Evolutionary conservation across 371 early-diverging fungal genomes (phyloP).

Genomic region (Rhizopus sp.): DNA sequence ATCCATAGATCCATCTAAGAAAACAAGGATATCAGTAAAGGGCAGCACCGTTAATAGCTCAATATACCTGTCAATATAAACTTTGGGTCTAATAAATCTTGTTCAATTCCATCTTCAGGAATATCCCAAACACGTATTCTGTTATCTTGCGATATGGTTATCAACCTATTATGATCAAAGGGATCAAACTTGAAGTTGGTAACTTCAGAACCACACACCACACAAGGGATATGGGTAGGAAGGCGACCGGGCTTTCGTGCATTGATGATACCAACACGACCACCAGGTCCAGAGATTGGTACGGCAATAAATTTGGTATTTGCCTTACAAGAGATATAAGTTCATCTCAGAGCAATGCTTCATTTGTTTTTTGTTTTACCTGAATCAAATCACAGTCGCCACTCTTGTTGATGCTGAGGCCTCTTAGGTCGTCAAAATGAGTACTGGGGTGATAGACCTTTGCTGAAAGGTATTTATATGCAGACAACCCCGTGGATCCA

Average conservation of each 20-base stretch:
- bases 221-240: constrained; percentile 61
- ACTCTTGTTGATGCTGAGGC: constrained; percentile 64
- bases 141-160: constrained; percentile 73
- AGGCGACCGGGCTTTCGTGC: constrained; percentile 67
- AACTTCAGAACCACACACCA: constrained; percentile 60
- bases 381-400: constrained; percentile 69
- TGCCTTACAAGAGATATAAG: constrained; percentile 28
- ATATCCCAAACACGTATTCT: constrained; percentile 73
- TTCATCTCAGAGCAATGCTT: background rate
- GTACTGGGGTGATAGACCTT: constrained; percentile 63
- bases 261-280: constrained; percentile 75
- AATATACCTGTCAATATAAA: constrained; percentile 27
- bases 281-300: constrained; percentile 79
- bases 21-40: background rate
- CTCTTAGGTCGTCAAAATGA: constrained; percentile 67
- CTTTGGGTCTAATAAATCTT: constrained; percentile 30
- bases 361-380: constrained; percentile 20
- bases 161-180: constrained; percentile 60
- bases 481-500: constrained; percentile 32
- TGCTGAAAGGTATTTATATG: constrained; percentile 72
- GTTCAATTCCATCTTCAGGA: constrained; percentile 61
- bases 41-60: background rate
- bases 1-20: constrained; percentile 49
- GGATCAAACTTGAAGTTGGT: constrained; percentile 71
- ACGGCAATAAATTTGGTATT: constrained; percentile 68